Evolutionary conservation across 441 rosid genomes (phyloP).

Genomic region (Eutrema salsugineum): DNA sequence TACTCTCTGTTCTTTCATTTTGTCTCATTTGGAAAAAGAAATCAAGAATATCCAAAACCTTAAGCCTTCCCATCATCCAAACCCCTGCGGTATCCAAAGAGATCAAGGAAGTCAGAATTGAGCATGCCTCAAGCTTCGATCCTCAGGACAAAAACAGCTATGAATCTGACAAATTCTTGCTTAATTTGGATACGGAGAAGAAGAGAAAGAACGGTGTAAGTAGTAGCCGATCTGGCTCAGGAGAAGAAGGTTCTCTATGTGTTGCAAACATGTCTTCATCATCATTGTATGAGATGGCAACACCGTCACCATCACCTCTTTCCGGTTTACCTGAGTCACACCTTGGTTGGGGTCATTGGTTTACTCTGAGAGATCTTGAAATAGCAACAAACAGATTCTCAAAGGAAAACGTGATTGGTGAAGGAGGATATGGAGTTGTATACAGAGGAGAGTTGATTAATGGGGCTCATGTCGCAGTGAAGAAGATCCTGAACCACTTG

Average conservation of each 20-base stretch:
- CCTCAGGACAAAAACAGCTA: slow-evolving; percentile 61
- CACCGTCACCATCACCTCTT: slow-evolving; percentile 89
- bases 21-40: slow-evolving; percentile 66
- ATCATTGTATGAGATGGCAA: slow-evolving; percentile 43
- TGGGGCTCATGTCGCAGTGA: slow-evolving; percentile 83
- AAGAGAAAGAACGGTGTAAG: slow-evolving; percentile 57
- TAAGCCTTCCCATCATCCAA: slow-evolving; percentile 56
- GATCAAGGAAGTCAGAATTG: slow-evolving; percentile 84
- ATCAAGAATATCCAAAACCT: slow-evolving; percentile 47
- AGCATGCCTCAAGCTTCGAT: slow-evolving; percentile 63
- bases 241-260: slow-evolving; percentile 9
- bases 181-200: slow-evolving; percentile 63
- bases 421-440: slow-evolving; percentile 96
- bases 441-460: slow-evolving; percentile 73
- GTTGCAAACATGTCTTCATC: slow-evolving; percentile 29
- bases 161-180: slow-evolving; percentile 69
- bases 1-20: slow-evolving; percentile 59
- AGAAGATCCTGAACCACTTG: slow-evolving; percentile 86
- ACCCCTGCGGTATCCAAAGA: slow-evolving; percentile 85
- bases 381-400: slow-evolving; percentile 85
- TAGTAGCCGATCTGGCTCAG: slow-evolving; percentile 62
- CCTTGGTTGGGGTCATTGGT: slow-evolving; percentile 99
- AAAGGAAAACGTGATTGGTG: slow-evolving; percentile 84
- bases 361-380: slow-evolving; percentile 92
- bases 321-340: slow-evolving; percentile 85